A percentile compares a stretch with the other conserved stretches of the same genome.
These are phyloP conservation scores for Beauveria medogensis DNA, from an alignment of 2,329 filamentous ascomycete genomes.

Conservation along the genomic window DNA sequence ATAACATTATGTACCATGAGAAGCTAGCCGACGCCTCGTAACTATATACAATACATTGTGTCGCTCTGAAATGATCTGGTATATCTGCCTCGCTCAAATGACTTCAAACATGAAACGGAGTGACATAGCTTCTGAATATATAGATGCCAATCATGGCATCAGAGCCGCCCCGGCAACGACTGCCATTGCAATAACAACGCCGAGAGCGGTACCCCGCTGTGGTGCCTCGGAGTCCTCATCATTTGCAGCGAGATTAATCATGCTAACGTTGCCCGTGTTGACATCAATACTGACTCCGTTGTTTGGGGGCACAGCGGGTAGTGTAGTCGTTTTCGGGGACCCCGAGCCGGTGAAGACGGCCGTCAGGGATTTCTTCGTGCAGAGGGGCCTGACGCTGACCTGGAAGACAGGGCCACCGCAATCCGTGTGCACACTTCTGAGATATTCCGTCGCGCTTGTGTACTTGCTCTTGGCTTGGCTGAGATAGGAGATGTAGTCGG, in stretches of 20 bases:
- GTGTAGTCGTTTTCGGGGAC: neutral
- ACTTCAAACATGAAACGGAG: neutral
- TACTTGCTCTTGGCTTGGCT: neutral
- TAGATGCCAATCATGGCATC: neutral
- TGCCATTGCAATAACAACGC: neutral
- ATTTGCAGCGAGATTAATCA: neutral
- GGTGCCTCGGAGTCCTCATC: neutral
- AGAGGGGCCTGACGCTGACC: neutral
- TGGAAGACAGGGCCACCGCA: constrained; percentile 2
- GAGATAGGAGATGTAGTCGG: neutral
- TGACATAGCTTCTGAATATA: neutral
- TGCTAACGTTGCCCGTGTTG: neutral
- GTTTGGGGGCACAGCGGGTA: neutral
- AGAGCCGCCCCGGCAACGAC: neutral
- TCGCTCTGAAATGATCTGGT: neutral
- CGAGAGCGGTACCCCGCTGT: neutral
- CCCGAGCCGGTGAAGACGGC: constrained; percentile 1
- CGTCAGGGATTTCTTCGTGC: neutral
- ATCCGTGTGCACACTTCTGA: neutral
- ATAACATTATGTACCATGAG: neutral
- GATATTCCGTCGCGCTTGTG: constrained; percentile 1
- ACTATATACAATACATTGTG: neutral
- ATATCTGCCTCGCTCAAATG: neutral
- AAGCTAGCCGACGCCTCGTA: neutral
- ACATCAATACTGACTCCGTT: constrained; percentile 1